These are phyloP conservation scores for Diaporthe nobilis DNA, from an alignment of 2,329 filamentous ascomycete species.

Conservation along the genomic window DNA sequence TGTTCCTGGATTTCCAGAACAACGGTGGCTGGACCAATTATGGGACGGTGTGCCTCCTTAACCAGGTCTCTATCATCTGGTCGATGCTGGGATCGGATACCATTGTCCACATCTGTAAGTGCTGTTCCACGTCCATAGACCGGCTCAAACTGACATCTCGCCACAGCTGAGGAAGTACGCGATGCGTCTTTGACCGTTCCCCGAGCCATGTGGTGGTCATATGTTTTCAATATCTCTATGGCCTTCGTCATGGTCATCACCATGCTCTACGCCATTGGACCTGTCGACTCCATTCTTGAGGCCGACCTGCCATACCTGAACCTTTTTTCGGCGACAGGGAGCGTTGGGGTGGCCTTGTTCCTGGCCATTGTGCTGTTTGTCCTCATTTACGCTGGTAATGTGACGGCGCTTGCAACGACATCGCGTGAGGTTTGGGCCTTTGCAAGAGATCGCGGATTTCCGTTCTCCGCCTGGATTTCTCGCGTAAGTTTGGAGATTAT, in stretches of 20 bases:
- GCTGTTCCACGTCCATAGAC: too few relatives aligned
- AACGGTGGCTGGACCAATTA: constrained; percentile 38
- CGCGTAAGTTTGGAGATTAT: not conserved
- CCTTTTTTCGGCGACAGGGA: constrained; percentile 37
- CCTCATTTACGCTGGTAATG: constrained; percentile 35
- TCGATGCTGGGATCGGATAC: constrained; percentile 41
- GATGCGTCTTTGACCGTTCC: constrained; percentile 37
- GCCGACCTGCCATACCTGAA: constrained; percentile 38
- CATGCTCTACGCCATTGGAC: constrained; percentile 37
- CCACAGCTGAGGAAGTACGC: constrained; percentile 34
- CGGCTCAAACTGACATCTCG: not conserved
- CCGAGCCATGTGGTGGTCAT: constrained; percentile 40
- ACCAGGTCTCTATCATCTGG: constrained; percentile 39
- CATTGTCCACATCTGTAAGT: constrained; percentile 40
- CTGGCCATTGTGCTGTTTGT: constrained; percentile 35
- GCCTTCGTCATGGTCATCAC: constrained; percentile 38
- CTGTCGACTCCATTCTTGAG: constrained; percentile 34
- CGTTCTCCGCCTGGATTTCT: constrained; percentile 37
- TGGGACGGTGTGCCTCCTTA: constrained; percentile 35
- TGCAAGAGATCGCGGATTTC: constrained; percentile 38
- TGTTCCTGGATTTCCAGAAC: constrained; percentile 37
- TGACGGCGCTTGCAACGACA: constrained; percentile 39
- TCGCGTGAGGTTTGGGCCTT: constrained; percentile 41
- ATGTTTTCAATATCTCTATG: constrained; percentile 34
- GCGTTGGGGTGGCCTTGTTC: constrained; percentile 31